Base-by-base conservation (phyloP, 768 basidiomycete genomes). In the Tephrocybe sp. region DNA sequence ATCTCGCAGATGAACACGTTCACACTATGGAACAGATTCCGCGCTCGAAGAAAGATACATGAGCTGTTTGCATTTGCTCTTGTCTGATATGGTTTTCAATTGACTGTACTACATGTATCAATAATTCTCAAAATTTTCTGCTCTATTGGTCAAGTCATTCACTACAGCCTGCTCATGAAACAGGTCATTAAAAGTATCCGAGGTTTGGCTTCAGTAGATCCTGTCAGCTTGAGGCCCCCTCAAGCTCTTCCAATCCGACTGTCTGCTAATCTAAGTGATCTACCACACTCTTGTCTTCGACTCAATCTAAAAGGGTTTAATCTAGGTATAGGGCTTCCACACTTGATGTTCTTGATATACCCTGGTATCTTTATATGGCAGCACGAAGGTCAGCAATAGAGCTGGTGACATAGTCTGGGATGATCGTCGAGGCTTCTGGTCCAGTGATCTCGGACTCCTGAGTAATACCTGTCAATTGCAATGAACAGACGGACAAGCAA, bases 371-470 rank as follows among this genome's bases (percentile, higher is more conserved):
- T 29, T 49, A 30, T 46, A 60, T 61, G 31, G 71, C 61, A 45
- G 61, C 66, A 43, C 79, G 74, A 57, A 98, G 73, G 68, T 97
- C 91, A 27, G 89, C 94, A 54, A 99, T 78, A 7, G 89, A 86
- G 41, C 76, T 58, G 6, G 88, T 86, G 56, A 95, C 80, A 64
- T 82, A 97, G 69, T 88, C 80, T 12, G 95, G 95, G 8, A 91
- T 72, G 40, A 84, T 86, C 4, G 75, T 60, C 18, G 88, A 88
- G 21, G 90, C 75, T 18, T 81, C 76, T 5, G 84, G 79, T 12
- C 84, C 88, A 53, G 79, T 79, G 52, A 94, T 79, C 39, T 92
- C 88, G 29, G 77, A 72, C 62, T 84, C 84, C 21, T 77, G 70
- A 19, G 92, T 86, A 54, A 97, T 85, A 34, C 92, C 92, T 94